These are phyloP conservation scores for Tylopilus plumbeoviolaceoides DNA, from an alignment of 768 basidiomycete species.

Conservation along the genomic window DNA sequence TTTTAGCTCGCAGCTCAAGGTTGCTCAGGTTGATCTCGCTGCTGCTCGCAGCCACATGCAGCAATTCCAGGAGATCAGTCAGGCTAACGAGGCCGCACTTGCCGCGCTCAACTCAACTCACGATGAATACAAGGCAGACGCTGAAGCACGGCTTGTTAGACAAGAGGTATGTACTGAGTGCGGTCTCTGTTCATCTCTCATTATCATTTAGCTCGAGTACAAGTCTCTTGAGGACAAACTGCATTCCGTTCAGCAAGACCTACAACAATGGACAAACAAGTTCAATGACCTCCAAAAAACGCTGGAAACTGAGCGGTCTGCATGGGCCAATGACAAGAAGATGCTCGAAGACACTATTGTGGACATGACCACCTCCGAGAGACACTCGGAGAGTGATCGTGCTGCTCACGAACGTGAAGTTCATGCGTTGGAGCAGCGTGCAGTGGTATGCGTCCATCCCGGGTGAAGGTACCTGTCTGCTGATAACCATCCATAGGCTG, in stretches of 20 bases:
- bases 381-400: constrained; percentile 59
- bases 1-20: constrained; percentile 66
- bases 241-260: constrained; percentile 48
- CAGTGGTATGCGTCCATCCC: constrained; percentile 43
- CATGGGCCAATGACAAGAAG: constrained; percentile 78
- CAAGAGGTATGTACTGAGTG: constrained; percentile 50
- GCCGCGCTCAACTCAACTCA: constrained; percentile 64
- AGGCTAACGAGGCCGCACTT: constrained; percentile 76
- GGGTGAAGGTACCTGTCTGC: not conserved
- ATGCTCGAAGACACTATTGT: constrained; percentile 78
- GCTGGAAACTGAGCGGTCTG: constrained; percentile 63
- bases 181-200: not conserved
- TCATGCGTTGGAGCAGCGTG: constrained; percentile 64
- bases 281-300: constrained; percentile 57
- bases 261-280: constrained; percentile 44
- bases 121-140: constrained; percentile 74
- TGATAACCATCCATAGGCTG: constrained; percentile 40
- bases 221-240: constrained; percentile 62
- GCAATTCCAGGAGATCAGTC: constrained; percentile 84
- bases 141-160: constrained; percentile 62
- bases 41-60: constrained; percentile 68
- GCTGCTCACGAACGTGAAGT: constrained; percentile 60
- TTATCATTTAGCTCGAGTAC: constrained; percentile 57
- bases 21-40: constrained; percentile 72
- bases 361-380: constrained; percentile 74